phyloP scores from a whole-genome alignment of 257 asterid species.

The Leonotis leonurus region DNA sequence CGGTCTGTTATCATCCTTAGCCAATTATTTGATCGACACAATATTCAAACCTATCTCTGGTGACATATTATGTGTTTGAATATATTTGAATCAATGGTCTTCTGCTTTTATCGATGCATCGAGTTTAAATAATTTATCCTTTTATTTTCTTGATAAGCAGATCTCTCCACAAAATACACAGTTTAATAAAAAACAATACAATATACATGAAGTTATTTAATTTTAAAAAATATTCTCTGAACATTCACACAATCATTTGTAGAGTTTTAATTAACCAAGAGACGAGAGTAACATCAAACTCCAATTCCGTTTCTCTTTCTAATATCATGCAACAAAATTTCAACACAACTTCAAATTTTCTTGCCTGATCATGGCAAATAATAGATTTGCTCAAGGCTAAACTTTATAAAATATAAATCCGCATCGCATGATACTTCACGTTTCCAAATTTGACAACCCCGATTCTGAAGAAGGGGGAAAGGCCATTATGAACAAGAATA shows the following conservation, averaged over 20 bases:
- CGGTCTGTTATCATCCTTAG: background rate
- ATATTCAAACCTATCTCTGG: background rate
- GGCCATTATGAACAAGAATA: background rate
- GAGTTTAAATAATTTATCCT: too few species aligned
- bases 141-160: too few species aligned
- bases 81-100: too few species aligned
- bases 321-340: background rate
- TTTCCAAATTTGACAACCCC: background rate
- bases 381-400: background rate
- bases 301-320: too few species aligned
- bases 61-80: background rate
- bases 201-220: too few species aligned
- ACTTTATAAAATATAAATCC: background rate
- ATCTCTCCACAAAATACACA: too few species aligned
- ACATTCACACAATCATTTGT: too few species aligned
- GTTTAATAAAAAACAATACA: too few species aligned
- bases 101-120: too few species aligned
- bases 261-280: too few species aligned
- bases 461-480: background rate
- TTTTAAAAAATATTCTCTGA: too few species aligned
- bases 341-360: background rate
- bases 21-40: background rate
- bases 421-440: background rate
- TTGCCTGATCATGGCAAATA: background rate
- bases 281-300: too few species aligned